These are phyloP conservation scores for Claviceps humidiphila DNA, from an alignment of 2,329 filamentous ascomycete species.

Conservation along the genomic window DNA sequence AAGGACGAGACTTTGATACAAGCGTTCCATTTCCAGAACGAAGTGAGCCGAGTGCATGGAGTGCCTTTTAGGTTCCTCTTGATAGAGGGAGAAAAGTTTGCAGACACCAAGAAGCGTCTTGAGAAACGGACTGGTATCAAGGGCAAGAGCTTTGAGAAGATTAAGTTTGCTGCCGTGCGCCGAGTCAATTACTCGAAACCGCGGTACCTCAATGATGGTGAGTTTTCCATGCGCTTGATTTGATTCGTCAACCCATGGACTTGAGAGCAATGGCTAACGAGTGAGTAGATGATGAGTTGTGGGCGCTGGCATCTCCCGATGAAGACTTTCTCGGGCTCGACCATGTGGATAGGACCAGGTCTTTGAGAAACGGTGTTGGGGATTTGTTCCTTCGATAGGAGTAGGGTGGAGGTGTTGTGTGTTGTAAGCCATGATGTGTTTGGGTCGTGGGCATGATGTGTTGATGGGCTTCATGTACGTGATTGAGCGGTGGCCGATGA, in stretches of 20 bases:
- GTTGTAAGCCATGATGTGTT: not conserved
- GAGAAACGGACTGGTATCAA: conserved; percentile 89
- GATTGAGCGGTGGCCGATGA: not conserved
- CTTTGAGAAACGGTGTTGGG: conserved; percentile 44
- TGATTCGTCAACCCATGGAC: not conserved
- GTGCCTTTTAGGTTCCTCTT: conserved; percentile 85
- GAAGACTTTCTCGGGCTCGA: conserved; percentile 54
- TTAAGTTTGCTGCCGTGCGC: conserved; percentile 80
- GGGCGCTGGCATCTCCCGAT: conserved; percentile 34
- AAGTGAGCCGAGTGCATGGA: conserved; percentile 71
- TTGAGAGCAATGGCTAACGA: not conserved
- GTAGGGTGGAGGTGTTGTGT: conserved; percentile 2
- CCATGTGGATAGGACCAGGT: conserved; percentile 48
- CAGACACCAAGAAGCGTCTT: conserved; percentile 85
- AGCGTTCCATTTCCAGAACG: conserved; percentile 87
- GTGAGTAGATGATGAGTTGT: conserved; percentile 44
- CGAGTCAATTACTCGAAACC: conserved; percentile 63
- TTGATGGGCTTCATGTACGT: not conserved
- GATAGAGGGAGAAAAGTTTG: conserved; percentile 75
- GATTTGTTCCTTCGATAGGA: conserved; percentile 44
- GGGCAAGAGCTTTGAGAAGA: conserved; percentile 96
- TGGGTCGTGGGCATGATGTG: not conserved
- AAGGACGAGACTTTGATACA: conserved; percentile 51
- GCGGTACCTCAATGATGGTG: conserved; percentile 78
- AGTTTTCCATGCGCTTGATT: conserved; percentile 20